These are phyloP conservation scores for Hawksworthiomyces lignivorus DNA, from an alignment of 2,329 filamentous ascomycete species.

Conservation along the genomic window DNA sequence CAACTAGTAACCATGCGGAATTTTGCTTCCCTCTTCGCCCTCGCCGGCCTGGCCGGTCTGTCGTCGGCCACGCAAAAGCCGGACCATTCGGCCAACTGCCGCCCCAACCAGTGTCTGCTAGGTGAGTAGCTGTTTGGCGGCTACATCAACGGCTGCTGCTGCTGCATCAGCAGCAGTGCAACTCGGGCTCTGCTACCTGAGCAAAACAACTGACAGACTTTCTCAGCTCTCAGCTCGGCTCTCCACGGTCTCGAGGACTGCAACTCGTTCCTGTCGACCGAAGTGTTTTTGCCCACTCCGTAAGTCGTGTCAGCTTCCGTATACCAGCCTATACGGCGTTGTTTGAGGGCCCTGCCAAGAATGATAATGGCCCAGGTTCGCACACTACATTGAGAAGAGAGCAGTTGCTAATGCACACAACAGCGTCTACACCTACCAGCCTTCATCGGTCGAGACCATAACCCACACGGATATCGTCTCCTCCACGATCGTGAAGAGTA, in stretches of 20 bases:
- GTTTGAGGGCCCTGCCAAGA: no score
- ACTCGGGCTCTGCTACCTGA: no score
- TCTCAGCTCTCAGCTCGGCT: neutral
- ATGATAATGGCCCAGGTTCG: no score
- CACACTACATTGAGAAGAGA: no score
- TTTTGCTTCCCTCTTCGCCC: neutral
- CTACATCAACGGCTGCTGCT: no score
- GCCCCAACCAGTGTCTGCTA: conserved; percentile 1
- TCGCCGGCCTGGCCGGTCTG: neutral
- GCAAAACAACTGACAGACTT: neutral
- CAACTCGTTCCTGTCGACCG: conserved; percentile 5
- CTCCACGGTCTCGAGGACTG: neutral
- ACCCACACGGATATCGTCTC: conserved; percentile 3
- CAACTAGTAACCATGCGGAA: neutral
- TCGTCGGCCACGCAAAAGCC: no score
- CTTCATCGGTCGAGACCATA: neutral
- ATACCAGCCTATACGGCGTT: no score
- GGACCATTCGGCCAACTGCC: no score
- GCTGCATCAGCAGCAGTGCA: no score
- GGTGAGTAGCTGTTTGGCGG: no score
- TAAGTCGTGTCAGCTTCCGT: no score
- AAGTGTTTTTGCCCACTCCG: neutral
- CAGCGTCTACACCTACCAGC: neutral
- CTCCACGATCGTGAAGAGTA: conserved; percentile 1
- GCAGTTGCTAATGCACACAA: no score